phyloP scores from a whole-genome alignment of 208 protist genomes.

The Naegleria fowleri region DNA sequence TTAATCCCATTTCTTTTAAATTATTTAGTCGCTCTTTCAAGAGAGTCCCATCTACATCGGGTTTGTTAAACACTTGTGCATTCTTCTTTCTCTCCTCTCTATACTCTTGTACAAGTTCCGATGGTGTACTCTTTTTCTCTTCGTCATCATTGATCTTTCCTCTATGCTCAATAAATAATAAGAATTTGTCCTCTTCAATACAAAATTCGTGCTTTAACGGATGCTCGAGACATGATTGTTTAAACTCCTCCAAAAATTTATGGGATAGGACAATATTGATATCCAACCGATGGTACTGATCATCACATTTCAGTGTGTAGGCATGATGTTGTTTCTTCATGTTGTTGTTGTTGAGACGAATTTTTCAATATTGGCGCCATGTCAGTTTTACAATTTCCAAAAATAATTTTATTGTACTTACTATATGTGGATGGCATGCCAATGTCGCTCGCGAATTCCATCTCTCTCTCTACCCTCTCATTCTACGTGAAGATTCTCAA shows the following conservation, averaged over 20 bases:
- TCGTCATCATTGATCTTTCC: background rate
- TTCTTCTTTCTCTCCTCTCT: background rate
- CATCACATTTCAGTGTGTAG: background rate
- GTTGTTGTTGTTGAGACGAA: background rate
- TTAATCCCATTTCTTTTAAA: background rate
- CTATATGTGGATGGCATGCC: no score
- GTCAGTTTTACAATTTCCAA: no score
- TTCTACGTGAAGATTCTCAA: no score
- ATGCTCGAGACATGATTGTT: background rate
- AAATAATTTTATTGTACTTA: no score
- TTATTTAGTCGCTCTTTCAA: background rate
- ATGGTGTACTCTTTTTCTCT: background rate
- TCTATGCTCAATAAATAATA: background rate
- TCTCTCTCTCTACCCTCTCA: no score
- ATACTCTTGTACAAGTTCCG: background rate
- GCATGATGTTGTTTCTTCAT: background rate
- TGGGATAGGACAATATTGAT: slow-evolving; percentile 5
- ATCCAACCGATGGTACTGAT: background rate
- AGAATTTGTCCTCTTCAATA: slow-evolving; percentile 11
- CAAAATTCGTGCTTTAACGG: background rate
- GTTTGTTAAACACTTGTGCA: background rate
- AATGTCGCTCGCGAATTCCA: no score
- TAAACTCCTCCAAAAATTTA: background rate
- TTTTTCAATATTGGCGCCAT: no score
- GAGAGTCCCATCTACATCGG: background rate